These are phyloP conservation scores for Dichotomocladium elegans DNA, from an alignment of 371 early-diverging fungal genomes.

Conservation along the genomic window DNA sequence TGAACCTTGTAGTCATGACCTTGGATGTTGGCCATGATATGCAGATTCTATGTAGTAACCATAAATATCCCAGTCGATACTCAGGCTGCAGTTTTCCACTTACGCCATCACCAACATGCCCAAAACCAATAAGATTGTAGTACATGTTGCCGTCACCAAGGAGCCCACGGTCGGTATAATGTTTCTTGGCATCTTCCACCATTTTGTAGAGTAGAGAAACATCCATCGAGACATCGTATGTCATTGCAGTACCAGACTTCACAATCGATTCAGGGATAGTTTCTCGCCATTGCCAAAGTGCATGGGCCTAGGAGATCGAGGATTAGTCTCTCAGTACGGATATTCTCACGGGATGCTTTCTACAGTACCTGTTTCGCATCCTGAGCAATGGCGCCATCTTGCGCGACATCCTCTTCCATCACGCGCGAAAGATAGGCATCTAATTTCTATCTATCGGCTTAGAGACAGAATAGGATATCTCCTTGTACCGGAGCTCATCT, in stretches of 20 bases:
- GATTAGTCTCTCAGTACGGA: background rate
- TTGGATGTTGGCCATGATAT: slow-evolving; percentile 72
- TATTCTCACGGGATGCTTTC: background rate
- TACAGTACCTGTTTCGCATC: slow-evolving; percentile 43
- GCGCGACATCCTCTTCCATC: slow-evolving; percentile 49
- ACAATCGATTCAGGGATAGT: slow-evolving; percentile 72
- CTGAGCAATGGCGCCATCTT: slow-evolving; percentile 80
- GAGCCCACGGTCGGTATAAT: slow-evolving; percentile 39
- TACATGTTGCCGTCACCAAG: slow-evolving; percentile 44
- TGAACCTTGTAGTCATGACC: slow-evolving; percentile 25
- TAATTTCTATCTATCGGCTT: slow-evolving; percentile 62
- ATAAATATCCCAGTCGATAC: background rate
- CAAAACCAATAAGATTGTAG: slow-evolving; percentile 63
- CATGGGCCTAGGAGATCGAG: slow-evolving; percentile 19
- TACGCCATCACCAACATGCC: slow-evolving; percentile 66
- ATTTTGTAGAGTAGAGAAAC: slow-evolving; percentile 61
- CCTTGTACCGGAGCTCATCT: background rate
- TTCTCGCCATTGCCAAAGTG: slow-evolving; percentile 76
- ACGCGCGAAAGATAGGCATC: slow-evolving; percentile 49
- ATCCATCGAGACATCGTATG: slow-evolving; percentile 76
- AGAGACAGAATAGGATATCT: no score
- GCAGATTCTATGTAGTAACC: slow-evolving; percentile 53
- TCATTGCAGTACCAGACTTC: slow-evolving; percentile 64
- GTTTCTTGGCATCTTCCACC: slow-evolving; percentile 53
- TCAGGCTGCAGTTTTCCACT: background rate